These are phyloP conservation scores for Geosmithia putterillii DNA, from an alignment of 2,329 filamentous ascomycete genomes.

Conservation along the genomic window DNA sequence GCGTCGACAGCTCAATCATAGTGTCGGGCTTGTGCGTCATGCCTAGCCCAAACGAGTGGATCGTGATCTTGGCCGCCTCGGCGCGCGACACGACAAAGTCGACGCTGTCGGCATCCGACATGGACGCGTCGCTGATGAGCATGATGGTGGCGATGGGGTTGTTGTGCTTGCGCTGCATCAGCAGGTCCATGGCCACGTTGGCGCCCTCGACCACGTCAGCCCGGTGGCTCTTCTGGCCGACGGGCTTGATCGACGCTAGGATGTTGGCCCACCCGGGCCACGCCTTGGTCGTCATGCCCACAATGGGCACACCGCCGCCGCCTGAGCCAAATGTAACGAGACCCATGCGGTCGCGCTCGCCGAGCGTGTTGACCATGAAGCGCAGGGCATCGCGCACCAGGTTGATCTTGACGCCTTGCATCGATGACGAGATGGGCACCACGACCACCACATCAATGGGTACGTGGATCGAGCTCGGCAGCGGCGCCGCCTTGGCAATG, in stretches of 20 bases:
- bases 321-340: conserved; percentile 94
- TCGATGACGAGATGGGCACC: conserved; percentile 92
- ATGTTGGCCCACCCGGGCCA: conserved; percentile 89
- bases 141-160: conserved; percentile 94
- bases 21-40: conserved; percentile 97
- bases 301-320: conserved; percentile 81
- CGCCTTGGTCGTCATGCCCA: conserved; percentile 94
- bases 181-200: conserved; percentile 93
- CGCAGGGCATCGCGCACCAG: conserved; percentile 81
- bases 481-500: conserved; percentile 31
- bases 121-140: conserved; percentile 94
- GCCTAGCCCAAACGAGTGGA: conserved; percentile 92
- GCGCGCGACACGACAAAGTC: conserved; percentile 96
- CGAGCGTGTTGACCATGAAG: conserved; percentile 82
- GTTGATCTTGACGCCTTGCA: conserved; percentile 99
- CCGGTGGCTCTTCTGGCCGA: conserved; percentile 91
- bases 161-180: conserved; percentile 95
- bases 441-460: conserved; percentile 94
- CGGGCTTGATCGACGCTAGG: conserved; percentile 75
- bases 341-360: conserved; percentile 91
- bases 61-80: conserved; percentile 92
- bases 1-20: conserved; percentile 92
- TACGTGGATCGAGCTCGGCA: conserved; percentile 56
- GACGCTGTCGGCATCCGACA: conserved; percentile 85
- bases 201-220: conserved; percentile 96